Evolutionary conservation across 305 asterid species (phyloP).

Genomic region (Solanum aculeatissimum): DNA sequence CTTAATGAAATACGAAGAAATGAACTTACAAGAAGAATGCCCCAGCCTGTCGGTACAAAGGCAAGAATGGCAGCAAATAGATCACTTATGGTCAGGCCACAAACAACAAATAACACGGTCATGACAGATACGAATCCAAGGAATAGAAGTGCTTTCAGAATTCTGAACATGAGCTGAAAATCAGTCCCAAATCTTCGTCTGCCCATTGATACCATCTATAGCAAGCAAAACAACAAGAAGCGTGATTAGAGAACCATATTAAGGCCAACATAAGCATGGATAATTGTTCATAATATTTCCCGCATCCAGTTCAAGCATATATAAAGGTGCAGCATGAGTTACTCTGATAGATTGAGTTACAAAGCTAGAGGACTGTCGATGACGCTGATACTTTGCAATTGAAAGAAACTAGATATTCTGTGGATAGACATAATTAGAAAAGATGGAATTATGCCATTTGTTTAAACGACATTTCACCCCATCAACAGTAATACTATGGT

Average conservation of each 20-base stretch:
- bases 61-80: constrained; percentile 84
- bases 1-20: neutral
- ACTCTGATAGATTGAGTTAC: neutral
- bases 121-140: constrained; percentile 81
- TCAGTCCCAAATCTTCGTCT: constrained; percentile 91
- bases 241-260: neutral
- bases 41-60: constrained; percentile 99
- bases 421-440: neutral
- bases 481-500: neutral
- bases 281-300: neutral
- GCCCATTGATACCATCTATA: constrained; percentile 95
- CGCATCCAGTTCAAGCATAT: neutral
- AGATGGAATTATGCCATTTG: neutral
- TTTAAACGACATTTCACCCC: neutral
- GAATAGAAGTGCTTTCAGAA: constrained; percentile 83
- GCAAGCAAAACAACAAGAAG: neutral
- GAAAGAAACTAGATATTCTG: neutral
- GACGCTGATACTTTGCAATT: neutral
- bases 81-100: constrained; percentile 60
- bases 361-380: neutral
- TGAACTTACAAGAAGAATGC: constrained; percentile 63
- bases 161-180: constrained; percentile 98
- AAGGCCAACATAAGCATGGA: neutral
- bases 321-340: neutral
- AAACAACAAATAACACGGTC: constrained; percentile 80